Conservation (phyloP, 306 rosid genomes). For the Trifolium pratense region DNA sequence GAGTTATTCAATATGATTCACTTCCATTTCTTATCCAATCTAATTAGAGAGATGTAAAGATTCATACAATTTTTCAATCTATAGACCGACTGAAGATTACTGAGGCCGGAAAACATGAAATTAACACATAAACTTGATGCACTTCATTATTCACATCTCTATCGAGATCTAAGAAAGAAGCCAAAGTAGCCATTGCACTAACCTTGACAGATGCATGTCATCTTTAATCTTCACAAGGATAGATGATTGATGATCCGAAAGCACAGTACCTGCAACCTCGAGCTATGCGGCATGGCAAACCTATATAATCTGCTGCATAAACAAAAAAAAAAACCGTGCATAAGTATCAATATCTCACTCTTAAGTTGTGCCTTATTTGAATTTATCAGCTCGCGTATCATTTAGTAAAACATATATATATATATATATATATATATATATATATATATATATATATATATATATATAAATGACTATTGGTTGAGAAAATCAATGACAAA, state of each 20-base stretch:
- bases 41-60: conserved; percentile 4
- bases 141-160: no score
- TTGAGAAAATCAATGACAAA: conserved; percentile 28
- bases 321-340: conserved; percentile 1
- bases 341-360: not conserved
- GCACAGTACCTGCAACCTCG: conserved; percentile 89
- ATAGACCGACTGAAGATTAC: conserved; percentile 37
- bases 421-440: no score
- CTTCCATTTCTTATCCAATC: no score
- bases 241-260: conserved; percentile 89
- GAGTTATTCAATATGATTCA: no score
- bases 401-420: no score
- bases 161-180: not conserved
- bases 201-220: conserved; percentile 77
- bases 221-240: conserved; percentile 90
- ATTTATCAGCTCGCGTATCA: not conserved
- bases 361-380: not conserved
- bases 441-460: no score
- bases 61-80: conserved; percentile 7
- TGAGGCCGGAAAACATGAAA: not conserved
- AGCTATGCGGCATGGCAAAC: conserved; percentile 97
- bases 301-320: conserved; percentile 88
- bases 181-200: conserved; percentile 40
- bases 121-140: conserved; percentile 10
- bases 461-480: conserved; percentile 11